phyloP scores from a whole-genome alignment of 352 stramenopile species.

The Globisporangium perplexum region DNA sequence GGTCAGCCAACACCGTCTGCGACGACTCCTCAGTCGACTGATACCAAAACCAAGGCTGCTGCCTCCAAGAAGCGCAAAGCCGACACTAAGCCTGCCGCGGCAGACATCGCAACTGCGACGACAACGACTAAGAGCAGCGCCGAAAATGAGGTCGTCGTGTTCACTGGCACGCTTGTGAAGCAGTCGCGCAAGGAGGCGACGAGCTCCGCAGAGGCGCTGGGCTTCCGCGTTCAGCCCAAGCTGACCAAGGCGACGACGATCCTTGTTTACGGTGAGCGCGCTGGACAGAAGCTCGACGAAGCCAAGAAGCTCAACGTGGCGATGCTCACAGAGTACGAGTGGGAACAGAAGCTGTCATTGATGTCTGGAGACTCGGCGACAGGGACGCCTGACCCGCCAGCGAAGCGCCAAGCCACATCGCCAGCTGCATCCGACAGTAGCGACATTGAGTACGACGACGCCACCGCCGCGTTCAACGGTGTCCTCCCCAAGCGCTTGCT shows the following conservation, averaged over 20 bases:
- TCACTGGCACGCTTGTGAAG: slow-evolving; percentile 38
- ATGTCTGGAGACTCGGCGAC: neutral
- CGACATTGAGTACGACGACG: slow-evolving; percentile 29
- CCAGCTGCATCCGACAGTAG: neutral
- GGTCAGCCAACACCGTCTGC: neutral
- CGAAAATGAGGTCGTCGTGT: slow-evolving; percentile 31
- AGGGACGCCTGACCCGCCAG: neutral
- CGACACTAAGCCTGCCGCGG: neutral
- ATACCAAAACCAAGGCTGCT: neutral
- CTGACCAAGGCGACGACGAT: slow-evolving; percentile 27
- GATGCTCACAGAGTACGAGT: slow-evolving; percentile 28
- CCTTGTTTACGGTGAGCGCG: slow-evolving; percentile 24
- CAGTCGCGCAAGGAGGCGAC: slow-evolving; percentile 27
- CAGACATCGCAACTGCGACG: neutral
- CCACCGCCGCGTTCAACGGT: slow-evolving; percentile 36
- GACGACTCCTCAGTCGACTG: neutral
- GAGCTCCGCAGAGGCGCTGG: slow-evolving; percentile 14
- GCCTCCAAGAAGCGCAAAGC: slow-evolving; percentile 17
- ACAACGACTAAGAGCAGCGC: neutral
- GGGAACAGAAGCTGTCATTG: slow-evolving; percentile 17
- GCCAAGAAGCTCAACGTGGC: slow-evolving; percentile 21
- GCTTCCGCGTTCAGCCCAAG: slow-evolving; percentile 19
- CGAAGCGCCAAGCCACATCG: slow-evolving; percentile 12
- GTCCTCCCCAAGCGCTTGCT: slow-evolving; percentile 29
- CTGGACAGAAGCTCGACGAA: slow-evolving; percentile 25